Evolutionary conservation across 164 flowering plant species (phyloP), one percentile per base, ranked within the genome.

Genomic region (Nelumbo lutea): DNA sequence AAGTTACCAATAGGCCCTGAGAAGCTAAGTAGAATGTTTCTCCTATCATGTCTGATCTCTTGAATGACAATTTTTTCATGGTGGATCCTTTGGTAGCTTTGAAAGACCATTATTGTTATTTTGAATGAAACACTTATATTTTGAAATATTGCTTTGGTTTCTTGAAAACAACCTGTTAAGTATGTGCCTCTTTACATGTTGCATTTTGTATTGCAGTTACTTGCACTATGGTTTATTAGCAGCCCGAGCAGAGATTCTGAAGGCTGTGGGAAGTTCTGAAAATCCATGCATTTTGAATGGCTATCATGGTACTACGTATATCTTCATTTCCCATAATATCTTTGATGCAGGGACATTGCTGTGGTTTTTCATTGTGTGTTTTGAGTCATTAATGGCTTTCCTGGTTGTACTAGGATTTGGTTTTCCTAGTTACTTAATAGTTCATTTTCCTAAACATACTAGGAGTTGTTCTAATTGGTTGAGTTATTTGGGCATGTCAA

Each of bases 211-310:
- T 50, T 63, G 46, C 87, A 96, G 99, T 78, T 96, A 96, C 83
- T 79, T 93, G 88, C 90, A 76, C 68, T 96, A 93, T 82, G 99
- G 99, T 3, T 76, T 93, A 72, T 78, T 90, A 74, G 97, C 99
- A 39, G 98, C 98, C 76, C 90, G 99, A 70, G 99, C 95, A 40
- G 99, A 96, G 81, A 88, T 96, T 68, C 71, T 96, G 78, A 90
- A 85, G 70, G 84, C 75, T 56, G 75, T 72, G 64, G 84, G 77
- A 41, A 84, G 73, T 59, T 67, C 88, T 71, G 84, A 65, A 64
- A 93, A 83, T 74, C 96, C 97, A n/a, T 96, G 98, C 78, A 79
- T 93, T 64, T 72, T 91, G 79, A 76, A 69, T 40, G 98, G 96
- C 42, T 83, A 79, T 82, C 73, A 87, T 69, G 97, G 98, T 94